Evolutionary conservation across 2,329 filamentous ascomycete genomes (phyloP).

Genomic region (Epicoccum sorghinum): DNA sequence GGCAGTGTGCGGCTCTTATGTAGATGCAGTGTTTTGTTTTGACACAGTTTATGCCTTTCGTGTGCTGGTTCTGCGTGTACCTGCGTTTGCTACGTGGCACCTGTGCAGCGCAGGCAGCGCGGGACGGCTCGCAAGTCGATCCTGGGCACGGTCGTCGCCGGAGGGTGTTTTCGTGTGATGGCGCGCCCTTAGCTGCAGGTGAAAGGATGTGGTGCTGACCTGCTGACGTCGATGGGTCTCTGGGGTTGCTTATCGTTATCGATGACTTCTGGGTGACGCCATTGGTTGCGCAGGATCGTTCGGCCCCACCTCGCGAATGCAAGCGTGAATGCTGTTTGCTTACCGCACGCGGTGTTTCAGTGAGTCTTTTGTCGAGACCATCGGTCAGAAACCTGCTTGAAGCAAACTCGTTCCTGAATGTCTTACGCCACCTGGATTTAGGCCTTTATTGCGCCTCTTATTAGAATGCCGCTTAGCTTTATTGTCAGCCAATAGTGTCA

Average conservation of each 20-base stretch:
- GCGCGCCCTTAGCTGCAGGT: conserved; percentile 38
- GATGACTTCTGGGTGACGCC: conserved; percentile 22
- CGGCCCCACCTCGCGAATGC: conserved; percentile 15
- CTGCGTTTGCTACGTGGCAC: conserved; percentile 48
- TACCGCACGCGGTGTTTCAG: conserved; percentile 16
- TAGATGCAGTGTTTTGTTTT: conserved; percentile 21
- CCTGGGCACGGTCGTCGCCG: conserved; percentile 38
- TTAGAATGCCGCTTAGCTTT: neutral
- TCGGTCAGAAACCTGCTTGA: conserved; percentile 23
- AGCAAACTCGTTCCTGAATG: conserved; percentile 24
- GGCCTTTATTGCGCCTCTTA: too few species aligned
- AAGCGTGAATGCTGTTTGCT: conserved; percentile 19
- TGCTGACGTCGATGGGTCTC: conserved; percentile 17
- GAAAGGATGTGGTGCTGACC: conserved; percentile 23
- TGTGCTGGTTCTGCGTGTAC: conserved; percentile 39
- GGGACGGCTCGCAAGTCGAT: conserved; percentile 46
- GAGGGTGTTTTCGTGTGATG: conserved; percentile 30
- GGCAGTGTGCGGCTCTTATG: conserved; percentile 34
- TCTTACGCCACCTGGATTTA: neutral
- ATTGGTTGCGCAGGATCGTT: conserved; percentile 22
- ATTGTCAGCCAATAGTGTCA: conserved; percentile 4
- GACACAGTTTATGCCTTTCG: conserved; percentile 32
- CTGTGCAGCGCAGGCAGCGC: conserved; percentile 42
- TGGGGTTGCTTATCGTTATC: conserved; percentile 31
- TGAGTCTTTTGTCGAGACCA: conserved; percentile 11